These are phyloP conservation scores for Beauveria scarabaeidicola DNA, from an alignment of 2,329 filamentous ascomycete species.

Conservation along the genomic window DNA sequence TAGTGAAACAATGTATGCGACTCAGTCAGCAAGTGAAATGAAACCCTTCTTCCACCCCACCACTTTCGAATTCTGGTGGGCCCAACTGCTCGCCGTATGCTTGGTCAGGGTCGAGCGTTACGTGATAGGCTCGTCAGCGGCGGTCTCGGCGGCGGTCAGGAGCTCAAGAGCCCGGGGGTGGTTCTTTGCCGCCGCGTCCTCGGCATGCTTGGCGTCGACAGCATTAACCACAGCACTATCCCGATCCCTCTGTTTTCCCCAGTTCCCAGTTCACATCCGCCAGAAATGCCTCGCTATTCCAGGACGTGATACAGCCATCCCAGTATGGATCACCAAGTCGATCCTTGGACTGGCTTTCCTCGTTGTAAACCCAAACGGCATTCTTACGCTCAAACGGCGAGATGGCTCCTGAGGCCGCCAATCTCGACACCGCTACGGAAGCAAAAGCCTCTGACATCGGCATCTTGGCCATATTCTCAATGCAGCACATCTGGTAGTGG, in stretches of 20 bases:
- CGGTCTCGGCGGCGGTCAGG: no score
- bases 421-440: not conserved
- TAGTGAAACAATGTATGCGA: no score
- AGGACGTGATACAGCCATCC: not conserved
- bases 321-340: not conserved
- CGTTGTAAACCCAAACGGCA: not conserved
- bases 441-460: not conserved
- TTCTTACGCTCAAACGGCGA: not conserved
- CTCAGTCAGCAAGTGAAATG: no score
- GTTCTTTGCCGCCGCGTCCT: no score
- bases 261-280: not conserved
- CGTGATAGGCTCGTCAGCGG: no score
- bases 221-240: no score
- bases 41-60: no score
- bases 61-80: no score
- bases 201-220: no score
- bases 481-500: conserved; percentile 18
- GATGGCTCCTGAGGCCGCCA: not conserved
- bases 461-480: conserved; percentile 15
- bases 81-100: no score
- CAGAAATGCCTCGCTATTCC: not conserved
- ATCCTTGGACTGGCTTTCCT: not conserved
- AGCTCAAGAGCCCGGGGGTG: no score
- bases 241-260: not conserved
- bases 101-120: no score